Evolutionary conservation across 495 filamentous ascomycete species (phyloP).

Genomic region (Halenospora varia): DNA sequence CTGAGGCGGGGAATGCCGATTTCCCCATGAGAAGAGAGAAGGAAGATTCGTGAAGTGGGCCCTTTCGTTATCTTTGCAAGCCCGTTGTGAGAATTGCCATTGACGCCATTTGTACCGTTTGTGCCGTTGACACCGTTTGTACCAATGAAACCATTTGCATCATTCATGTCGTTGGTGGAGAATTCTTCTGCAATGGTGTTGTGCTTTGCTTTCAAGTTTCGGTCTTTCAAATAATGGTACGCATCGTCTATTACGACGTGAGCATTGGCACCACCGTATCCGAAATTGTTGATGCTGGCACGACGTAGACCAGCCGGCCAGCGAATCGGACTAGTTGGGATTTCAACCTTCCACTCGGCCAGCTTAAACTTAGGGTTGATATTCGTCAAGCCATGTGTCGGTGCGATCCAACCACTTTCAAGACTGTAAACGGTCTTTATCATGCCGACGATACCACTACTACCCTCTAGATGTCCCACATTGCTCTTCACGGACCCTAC

Average conservation of each 20-base stretch:
- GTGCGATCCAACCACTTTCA: too few species aligned
- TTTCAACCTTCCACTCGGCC: too few species aligned
- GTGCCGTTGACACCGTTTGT: neutral
- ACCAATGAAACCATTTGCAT: neutral
- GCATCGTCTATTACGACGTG: slow-evolving; percentile 51
- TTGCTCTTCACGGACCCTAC: too few species aligned
- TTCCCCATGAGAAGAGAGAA: slow-evolving; percentile 4
- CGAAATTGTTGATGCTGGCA: slow-evolving; percentile 32
- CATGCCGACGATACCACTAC: too few species aligned
- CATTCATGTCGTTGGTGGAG: too few species aligned
- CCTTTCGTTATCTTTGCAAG: neutral
- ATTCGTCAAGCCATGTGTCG: too few species aligned
- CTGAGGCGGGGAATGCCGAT: slow-evolving; percentile 34
- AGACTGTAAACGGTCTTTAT: too few species aligned
- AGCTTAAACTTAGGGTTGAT: too few species aligned
- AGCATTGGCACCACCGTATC: slow-evolving; percentile 53
- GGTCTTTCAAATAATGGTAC: neutral
- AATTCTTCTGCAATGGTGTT: too few species aligned
- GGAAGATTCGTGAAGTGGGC: slow-evolving; percentile 1
- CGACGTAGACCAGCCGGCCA: neutral
- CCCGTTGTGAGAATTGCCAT: too few species aligned
- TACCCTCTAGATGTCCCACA: too few species aligned
- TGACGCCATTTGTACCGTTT: slow-evolving; percentile 22
- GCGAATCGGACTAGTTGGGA: too few species aligned
- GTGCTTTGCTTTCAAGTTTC: neutral